Evolutionary conservation across 495 filamentous ascomycete genomes (phyloP).

Genomic region (Aspergillus biplanus): DNA sequence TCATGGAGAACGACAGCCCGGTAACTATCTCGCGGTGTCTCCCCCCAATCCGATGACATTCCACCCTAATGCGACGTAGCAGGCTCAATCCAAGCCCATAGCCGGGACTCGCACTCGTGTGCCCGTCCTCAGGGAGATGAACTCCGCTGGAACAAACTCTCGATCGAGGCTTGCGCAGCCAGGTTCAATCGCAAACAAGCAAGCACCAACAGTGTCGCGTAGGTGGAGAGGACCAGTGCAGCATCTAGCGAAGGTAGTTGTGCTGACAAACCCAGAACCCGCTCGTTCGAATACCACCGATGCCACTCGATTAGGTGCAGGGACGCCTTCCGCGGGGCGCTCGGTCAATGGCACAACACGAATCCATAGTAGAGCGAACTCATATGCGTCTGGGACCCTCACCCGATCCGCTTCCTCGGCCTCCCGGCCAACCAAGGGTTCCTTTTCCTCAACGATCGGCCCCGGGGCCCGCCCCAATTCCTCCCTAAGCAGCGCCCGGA

Average conservation of each 20-base stretch:
- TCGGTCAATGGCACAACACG: conserved; percentile 41
- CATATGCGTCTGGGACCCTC: conserved; percentile 48
- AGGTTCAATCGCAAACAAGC: conserved; percentile 46
- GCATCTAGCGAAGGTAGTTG: background rate
- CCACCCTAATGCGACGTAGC: conserved; percentile 12
- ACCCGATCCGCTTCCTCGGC: conserved; percentile 47
- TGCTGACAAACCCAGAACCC: conserved; percentile 58
- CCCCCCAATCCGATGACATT: background rate
- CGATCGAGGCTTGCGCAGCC: conserved; percentile 59
- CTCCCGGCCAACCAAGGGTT: conserved; percentile 53
- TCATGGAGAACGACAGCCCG: conserved; percentile 45
- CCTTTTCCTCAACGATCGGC: conserved; percentile 61
- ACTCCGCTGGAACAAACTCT: conserved; percentile 69
- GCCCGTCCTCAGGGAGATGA: conserved; percentile 58
- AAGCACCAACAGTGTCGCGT: conserved; percentile 36
- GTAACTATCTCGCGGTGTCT: conserved; percentile 26
- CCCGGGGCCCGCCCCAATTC: conserved; percentile 54
- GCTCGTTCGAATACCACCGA: conserved; percentile 51
- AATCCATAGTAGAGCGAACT: conserved; percentile 44
- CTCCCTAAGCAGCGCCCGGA: conserved; percentile 45
- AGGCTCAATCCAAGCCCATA: conserved; percentile 34
- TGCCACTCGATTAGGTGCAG: conserved; percentile 40
- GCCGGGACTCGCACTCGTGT: conserved; percentile 43
- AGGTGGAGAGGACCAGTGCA: conserved; percentile 20
- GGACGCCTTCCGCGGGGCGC: conserved; percentile 31